phyloP scores from a whole-genome alignment of 2,329 filamentous ascomycete genomes.

The Truncatella angustata region DNA sequence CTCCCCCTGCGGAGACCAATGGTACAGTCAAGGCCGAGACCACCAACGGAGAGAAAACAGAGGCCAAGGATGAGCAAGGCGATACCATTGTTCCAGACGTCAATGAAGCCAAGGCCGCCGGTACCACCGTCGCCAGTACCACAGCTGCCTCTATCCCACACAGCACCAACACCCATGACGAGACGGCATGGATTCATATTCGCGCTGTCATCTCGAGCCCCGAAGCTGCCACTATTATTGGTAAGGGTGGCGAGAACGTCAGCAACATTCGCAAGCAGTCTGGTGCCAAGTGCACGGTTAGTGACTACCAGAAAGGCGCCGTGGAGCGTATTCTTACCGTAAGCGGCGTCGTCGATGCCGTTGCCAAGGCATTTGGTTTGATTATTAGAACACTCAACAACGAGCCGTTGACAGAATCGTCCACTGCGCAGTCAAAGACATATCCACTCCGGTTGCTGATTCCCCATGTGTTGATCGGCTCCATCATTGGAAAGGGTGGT shows the following conservation, averaged over 20 bases:
- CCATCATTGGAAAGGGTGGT: conserved; percentile 96
- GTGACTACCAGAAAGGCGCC: conserved; percentile 94
- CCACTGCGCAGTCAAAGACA: conserved; percentile 91
- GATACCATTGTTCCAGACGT: conserved; percentile 69
- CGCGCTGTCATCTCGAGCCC: conserved; percentile 96
- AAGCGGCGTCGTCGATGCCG: conserved; percentile 92
- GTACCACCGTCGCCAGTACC: conserved; percentile 36
- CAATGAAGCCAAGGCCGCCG: conserved; percentile 51
- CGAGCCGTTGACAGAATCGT: conserved; percentile 83
- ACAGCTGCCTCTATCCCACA: conserved; percentile 37
- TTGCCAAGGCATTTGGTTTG: conserved; percentile 96
- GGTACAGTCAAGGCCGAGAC: conserved; percentile 42
- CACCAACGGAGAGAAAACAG: conserved; percentile 49
- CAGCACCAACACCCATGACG: conserved; percentile 68
- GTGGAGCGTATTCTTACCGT: conserved; percentile 98
- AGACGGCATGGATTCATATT: conserved; percentile 95
- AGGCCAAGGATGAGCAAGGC: conserved; percentile 57
- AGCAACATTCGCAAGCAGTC: conserved; percentile 94
- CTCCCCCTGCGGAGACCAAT: conserved; percentile 44
- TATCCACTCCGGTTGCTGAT: conserved; percentile 94
- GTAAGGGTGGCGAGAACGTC: conserved; percentile 98
- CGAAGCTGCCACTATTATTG: conserved; percentile 96
- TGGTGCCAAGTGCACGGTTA: conserved; percentile 97
- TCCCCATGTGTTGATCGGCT: conserved; percentile 95
- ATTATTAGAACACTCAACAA: conserved; percentile 99